Evolutionary conservation across 257 asterid genomes (phyloP).

Genomic region (Fraxinus pennsylvanica): DNA sequence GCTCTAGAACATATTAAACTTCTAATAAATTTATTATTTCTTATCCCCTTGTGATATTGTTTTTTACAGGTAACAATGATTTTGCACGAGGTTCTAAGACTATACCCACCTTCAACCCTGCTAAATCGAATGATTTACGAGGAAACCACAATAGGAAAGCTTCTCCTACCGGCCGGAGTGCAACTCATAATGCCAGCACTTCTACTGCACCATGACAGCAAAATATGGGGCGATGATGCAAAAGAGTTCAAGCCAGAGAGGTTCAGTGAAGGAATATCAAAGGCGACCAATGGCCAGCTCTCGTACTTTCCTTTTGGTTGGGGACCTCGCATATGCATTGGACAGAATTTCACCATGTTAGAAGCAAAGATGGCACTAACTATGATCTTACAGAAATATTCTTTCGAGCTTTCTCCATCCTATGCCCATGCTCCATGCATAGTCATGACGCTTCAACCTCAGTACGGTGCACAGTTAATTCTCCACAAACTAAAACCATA

Average conservation of each 20-base stretch:
- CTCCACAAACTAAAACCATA: conserved; percentile 14
- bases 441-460: conserved; percentile 34
- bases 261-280: conserved; percentile 30
- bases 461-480: conserved; percentile 32
- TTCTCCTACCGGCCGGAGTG: conserved; percentile 26
- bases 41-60: not conserved
- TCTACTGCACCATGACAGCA: conserved; percentile 26
- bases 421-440: conserved; percentile 31
- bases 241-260: conserved; percentile 36
- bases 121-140: not conserved
- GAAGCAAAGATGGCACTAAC: conserved; percentile 36
- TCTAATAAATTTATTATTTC: not conserved
- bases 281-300: conserved; percentile 26
- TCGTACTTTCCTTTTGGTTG: conserved; percentile 29
- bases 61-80: conserved; percentile 34
- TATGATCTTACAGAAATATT: conserved; percentile 25
- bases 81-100: conserved; percentile 28
- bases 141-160: conserved; percentile 28
- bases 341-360: conserved; percentile 28
- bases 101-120: conserved; percentile 24
- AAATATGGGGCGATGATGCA: conserved; percentile 39
- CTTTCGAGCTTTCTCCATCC: conserved; percentile 34
- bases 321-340: conserved; percentile 37
- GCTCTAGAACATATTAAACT: not conserved
- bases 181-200: conserved; percentile 16